Percentiles rank a stretch among this genome's conserved stretches.
phyloP scores from a whole-genome alignment of 768 basidiomycete species.

The Hydnomerulius pinastri region DNA sequence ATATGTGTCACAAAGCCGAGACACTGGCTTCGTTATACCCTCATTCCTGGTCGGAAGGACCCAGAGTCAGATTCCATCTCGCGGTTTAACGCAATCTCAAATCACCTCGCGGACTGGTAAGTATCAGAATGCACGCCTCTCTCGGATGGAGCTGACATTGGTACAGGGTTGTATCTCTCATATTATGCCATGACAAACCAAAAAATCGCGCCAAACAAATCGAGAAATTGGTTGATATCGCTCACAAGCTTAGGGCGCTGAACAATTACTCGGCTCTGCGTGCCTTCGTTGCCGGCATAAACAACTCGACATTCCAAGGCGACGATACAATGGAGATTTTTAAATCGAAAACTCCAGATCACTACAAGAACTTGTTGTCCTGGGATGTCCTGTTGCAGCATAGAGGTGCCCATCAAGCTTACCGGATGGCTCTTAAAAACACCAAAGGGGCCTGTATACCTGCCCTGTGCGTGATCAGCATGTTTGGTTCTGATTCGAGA shows the following conservation, averaged over 20 bases:
- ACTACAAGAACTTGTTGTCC: constrained; percentile 75
- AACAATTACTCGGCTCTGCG: constrained; percentile 95
- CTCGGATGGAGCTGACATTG: constrained; percentile 2
- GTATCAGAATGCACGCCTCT: constrained; percentile 18
- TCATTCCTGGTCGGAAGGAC: constrained; percentile 66
- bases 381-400: constrained; percentile 86
- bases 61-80: constrained; percentile 69
- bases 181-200: constrained; percentile 82
- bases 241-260: constrained; percentile 71
- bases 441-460: constrained; percentile 88
- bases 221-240: constrained; percentile 87
- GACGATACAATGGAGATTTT: constrained; percentile 78
- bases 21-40: constrained; percentile 83
- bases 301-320: constrained; percentile 76
- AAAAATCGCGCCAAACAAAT: constrained; percentile 77
- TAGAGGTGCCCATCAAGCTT: constrained; percentile 82
- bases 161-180: constrained; percentile 84
- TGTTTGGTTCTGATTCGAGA: constrained; percentile 1
- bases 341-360: constrained; percentile 62
- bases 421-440: constrained; percentile 84
- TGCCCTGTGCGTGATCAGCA: constrained; percentile 56
- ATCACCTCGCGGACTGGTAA: constrained; percentile 84
- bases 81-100: constrained; percentile 73
- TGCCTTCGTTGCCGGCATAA: constrained; percentile 93
- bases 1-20: constrained; percentile 58